A percentile compares a stretch with the other conserved stretches of the same genome.
These are phyloP conservation scores for Ogataea naganishii DNA, from an alignment of 805 yeast genomes.

Conservation along the genomic window DNA sequence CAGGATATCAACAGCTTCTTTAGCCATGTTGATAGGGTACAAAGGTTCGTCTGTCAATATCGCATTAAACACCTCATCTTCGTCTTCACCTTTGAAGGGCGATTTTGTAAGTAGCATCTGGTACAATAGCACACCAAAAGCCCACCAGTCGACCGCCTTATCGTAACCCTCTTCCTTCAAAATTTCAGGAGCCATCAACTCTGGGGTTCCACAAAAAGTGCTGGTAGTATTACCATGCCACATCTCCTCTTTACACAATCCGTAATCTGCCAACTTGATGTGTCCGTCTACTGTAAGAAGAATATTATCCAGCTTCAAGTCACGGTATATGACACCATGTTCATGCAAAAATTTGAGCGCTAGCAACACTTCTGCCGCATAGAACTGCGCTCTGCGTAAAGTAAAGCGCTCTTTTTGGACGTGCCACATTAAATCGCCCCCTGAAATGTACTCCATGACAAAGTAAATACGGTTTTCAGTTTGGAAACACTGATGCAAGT, in stretches of 20 bases:
- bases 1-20: slow-evolving; percentile 89
- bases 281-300: slow-evolving; percentile 86
- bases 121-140: slow-evolving; percentile 91
- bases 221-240: slow-evolving; percentile 67
- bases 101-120: slow-evolving; percentile 96
- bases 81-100: slow-evolving; percentile 87
- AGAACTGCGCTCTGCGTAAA: slow-evolving; percentile 87
- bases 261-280: slow-evolving; percentile 94
- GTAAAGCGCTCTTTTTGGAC: slow-evolving; percentile 89
- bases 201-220: slow-evolving; percentile 98
- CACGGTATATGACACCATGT: slow-evolving; percentile 93
- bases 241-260: slow-evolving; percentile 83
- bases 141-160: slow-evolving; percentile 99
- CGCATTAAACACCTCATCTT: slow-evolving; percentile 93
- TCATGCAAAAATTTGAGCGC: slow-evolving; percentile 93
- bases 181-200: slow-evolving; percentile 98
- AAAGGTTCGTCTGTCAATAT: slow-evolving; percentile 93
- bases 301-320: slow-evolving; percentile 90
- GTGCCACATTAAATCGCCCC: slow-evolving; percentile 99
- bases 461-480: slow-evolving; percentile 95
- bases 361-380: slow-evolving; percentile 91
- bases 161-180: slow-evolving; percentile 88
- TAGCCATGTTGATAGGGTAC: slow-evolving; percentile 95
- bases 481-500: slow-evolving; percentile 91
- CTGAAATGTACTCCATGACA: slow-evolving; percentile 96